Evolutionary conservation across 305 asterid genomes (phyloP), one percentile per base, ranked within the genome.

Genomic region (Solanum hybrid): DNA sequence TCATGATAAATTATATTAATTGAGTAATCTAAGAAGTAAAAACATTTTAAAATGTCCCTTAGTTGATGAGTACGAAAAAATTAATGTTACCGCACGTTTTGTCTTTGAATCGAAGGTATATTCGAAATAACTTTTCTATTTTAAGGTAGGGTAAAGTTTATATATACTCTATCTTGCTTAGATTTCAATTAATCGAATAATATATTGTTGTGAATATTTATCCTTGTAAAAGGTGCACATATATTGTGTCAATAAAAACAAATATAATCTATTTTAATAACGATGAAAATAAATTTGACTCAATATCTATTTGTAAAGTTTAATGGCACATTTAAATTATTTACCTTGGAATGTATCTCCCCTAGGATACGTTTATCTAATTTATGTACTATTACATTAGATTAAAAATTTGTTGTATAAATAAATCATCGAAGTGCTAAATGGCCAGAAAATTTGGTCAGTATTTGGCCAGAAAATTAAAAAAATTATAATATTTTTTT

Each of bases 141-240:
- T 60, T 0, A 2, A 60, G 1, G 1, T 60, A 60, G 2, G 4
- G 0, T 56, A 56, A 56, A 1, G 0, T 56, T 20, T 7, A 0
- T 1, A 56, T 60, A 60, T 20, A 60, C 11, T 7, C 10, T 60
- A 60, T 60, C 11, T 7, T 3, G 5, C 11, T 60, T 20, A 20
- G 2, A 60, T 3, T 60, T 0, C 24, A 60, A 3, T 20, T 20
- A 0, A 0, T 60, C 26, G 12, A 0, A 60, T 7, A 2, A 60
- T 7, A 60, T 22, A 22, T 22, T 7, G 2, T 60, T 60, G 26
- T 22, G 26, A 8, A 60, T 22, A 60, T 60, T 69, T 26, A 0
- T 2, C 17, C 2, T 69, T 24, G 2, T 69, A 69, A 69, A 69
- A 24, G 9, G 17, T 1, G 1, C 17, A 24, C 0, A 24, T 69